Base-by-base conservation (phyloP, 306 rosid species). In the Hylodesmum podocarpum region DNA sequence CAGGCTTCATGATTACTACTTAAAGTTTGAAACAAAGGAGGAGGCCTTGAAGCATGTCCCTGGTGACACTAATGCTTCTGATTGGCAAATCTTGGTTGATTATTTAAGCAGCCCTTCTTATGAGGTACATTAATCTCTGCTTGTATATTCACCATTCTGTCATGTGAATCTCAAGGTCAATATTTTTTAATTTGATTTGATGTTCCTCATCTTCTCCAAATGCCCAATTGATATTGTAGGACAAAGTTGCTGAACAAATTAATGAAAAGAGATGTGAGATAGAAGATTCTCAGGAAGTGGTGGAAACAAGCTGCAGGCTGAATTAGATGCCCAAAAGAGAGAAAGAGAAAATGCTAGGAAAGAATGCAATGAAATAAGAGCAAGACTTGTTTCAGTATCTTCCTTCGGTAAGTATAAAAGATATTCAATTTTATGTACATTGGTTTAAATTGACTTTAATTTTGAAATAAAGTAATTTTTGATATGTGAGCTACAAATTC, bases 41-140 rank as follows among this genome's bases (percentile, higher is more conserved):
- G 87, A 71, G 47, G 84, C 84, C 11, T 43, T 84, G 70, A 69
- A 65, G 69, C 73, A 84, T 65, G 72, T 76, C 18, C 84, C 87
- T 12, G 69, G 71, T 21, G 87, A 72, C 18, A 46, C 80, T 46
- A 27, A 6, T 84, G 59, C 10, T 37, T 66, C 84, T 76, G 87
- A 84, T 66, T 84, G 87, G 87, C 34, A 39, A 37, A 16, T 65
- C 47, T 55, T 84, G 77, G 80, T 80, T 76, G 87, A 80, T 57
- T 80, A 84, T 84, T 84, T 84, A 71, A 76, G 80, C 63, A 84
- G 84, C 72, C 77, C 77, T 33, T 64, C 47, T 54, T 84, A 76
- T 65, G 57, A 84, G 87, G 87, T 80, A 64, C 22, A 24, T 11
- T 24, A 51, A 22, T 62, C 37, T 76, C 44, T 27, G 49, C 50